A percentile compares a stretch with the other conserved stretches of the same genome.
These are phyloP conservation scores for Tolypocladium paradoxum DNA, from an alignment of 2,329 filamentous ascomycete genomes.

Conservation along the genomic window DNA sequence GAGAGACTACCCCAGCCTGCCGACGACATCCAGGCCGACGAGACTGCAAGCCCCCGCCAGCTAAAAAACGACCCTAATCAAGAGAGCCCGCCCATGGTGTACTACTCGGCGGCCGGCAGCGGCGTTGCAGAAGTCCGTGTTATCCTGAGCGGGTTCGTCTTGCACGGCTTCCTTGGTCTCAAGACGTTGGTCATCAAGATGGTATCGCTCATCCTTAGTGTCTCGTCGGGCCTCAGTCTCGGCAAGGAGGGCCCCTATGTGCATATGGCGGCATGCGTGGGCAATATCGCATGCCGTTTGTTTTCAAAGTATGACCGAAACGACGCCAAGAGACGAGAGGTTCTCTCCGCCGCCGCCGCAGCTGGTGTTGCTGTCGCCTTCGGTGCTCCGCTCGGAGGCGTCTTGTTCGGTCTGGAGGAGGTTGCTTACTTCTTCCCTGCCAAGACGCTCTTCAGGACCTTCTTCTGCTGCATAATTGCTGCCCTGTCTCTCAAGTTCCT, in stretches of 20 bases:
- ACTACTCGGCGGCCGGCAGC: slow-evolving; percentile 91
- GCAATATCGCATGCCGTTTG: slow-evolving; percentile 89
- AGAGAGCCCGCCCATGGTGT: slow-evolving; percentile 62
- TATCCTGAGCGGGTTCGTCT: slow-evolving; percentile 92
- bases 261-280: slow-evolving; percentile 92
- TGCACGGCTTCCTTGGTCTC: slow-evolving; percentile 88
- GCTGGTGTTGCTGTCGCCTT: slow-evolving; percentile 92
- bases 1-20: slow-evolving; percentile 29
- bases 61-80: slow-evolving; percentile 25
- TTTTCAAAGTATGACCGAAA: slow-evolving; percentile 91
- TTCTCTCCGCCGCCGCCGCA: slow-evolving; percentile 84
- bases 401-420: slow-evolving; percentile 89
- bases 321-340: slow-evolving; percentile 86
- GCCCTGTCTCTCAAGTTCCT: slow-evolving; percentile 88
- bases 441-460: slow-evolving; percentile 93
- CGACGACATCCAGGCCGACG: slow-evolving; percentile 30
- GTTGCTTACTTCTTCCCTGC: slow-evolving; percentile 96
- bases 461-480: slow-evolving; percentile 94
- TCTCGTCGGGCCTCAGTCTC: slow-evolving; percentile 83
- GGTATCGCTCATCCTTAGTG: slow-evolving; percentile 70
- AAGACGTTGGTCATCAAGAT: slow-evolving; percentile 83
- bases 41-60: slow-evolving; percentile 31
- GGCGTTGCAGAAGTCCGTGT: slow-evolving; percentile 96
- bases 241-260: slow-evolving; percentile 95
- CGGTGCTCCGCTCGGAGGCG: slow-evolving; percentile 75